Percentiles rank a stretch among this genome's conserved stretches.
These are phyloP conservation scores for Periconia sp. DNA, from an alignment of 2,329 filamentous ascomycete genomes.

Conservation along the genomic window DNA sequence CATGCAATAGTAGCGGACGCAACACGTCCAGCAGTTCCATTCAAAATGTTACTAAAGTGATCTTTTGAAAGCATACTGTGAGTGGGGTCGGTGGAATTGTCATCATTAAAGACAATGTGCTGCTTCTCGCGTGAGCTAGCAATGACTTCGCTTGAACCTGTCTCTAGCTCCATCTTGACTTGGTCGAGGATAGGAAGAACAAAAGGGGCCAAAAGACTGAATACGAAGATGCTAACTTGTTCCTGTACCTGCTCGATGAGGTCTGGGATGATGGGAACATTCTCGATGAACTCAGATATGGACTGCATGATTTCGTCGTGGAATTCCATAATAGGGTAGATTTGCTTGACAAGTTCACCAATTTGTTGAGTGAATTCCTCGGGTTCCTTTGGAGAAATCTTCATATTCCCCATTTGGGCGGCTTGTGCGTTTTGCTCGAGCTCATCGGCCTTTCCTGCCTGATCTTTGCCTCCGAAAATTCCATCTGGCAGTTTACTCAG, in stretches of 20 bases:
- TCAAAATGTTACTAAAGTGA: slow-evolving; percentile 87
- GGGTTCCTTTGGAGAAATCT: slow-evolving; percentile 74
- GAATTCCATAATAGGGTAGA: slow-evolving; percentile 88
- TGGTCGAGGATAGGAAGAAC: slow-evolving; percentile 83
- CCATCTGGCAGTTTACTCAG: slow-evolving; percentile 80
- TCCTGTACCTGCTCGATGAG: slow-evolving; percentile 85
- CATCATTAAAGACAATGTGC: slow-evolving; percentile 81
- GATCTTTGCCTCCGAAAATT: slow-evolving; percentile 73
- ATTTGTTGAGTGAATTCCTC: slow-evolving; percentile 84
- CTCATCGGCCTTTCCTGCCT: slow-evolving; percentile 75
- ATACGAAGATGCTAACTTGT: slow-evolving; percentile 85
- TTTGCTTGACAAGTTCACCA: slow-evolving; percentile 70
- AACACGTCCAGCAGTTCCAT: slow-evolving; percentile 82
- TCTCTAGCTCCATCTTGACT: slow-evolving; percentile 83
- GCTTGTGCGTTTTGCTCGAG: slow-evolving; percentile 75
- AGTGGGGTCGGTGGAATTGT: slow-evolving; percentile 76
- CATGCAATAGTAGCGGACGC: slow-evolving; percentile 78
- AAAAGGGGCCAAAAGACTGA: slow-evolving; percentile 87
- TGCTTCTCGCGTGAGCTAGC: slow-evolving; percentile 81
- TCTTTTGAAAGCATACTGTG: slow-evolving; percentile 97
- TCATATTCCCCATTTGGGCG: slow-evolving; percentile 73
- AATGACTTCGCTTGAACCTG: slow-evolving; percentile 85
- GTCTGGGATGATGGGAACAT: slow-evolving; percentile 82
- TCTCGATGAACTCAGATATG: slow-evolving; percentile 77
- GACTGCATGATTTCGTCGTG: slow-evolving; percentile 84